Evolutionary conservation across 495 filamentous ascomycete species (phyloP).

Genomic region (Tuber borchii): DNA sequence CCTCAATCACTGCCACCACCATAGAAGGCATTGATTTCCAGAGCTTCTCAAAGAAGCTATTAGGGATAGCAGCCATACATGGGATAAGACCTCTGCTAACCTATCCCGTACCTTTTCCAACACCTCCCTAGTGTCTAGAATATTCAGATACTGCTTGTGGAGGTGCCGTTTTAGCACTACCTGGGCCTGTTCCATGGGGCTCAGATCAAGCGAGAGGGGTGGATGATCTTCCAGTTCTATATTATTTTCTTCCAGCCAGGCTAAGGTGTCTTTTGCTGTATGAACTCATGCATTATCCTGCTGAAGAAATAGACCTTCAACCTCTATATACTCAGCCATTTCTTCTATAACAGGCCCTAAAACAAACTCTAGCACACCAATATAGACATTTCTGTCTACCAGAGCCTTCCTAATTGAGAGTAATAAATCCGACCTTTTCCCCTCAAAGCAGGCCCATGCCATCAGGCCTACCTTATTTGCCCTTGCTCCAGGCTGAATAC

Average conservation of each 20-base stretch:
- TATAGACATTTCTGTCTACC: constrained; percentile 5
- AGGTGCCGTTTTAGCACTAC: constrained; percentile 26
- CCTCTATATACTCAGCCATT: neutral
- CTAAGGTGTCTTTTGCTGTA: constrained; percentile 20
- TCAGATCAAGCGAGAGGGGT: constrained; percentile 40
- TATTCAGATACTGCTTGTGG: constrained; percentile 15
- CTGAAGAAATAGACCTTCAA: constrained; percentile 12
- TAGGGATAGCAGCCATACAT: constrained; percentile 6
- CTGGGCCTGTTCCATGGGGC: constrained; percentile 42
- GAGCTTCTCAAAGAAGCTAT: constrained; percentile 5
- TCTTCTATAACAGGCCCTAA: neutral
- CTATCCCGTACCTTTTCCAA: neutral
- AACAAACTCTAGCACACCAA: neutral
- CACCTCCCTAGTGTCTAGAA: constrained; percentile 6
- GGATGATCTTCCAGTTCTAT: constrained; percentile 38
- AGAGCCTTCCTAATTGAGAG: constrained; percentile 12
- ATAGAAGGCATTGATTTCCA: neutral
- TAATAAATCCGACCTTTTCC: constrained; percentile 8
- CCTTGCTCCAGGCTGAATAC: constrained; percentile 17
- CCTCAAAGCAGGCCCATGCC: constrained; percentile 4
- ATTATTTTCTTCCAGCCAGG: constrained; percentile 23
- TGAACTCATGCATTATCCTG: constrained; percentile 38
- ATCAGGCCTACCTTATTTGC: neutral
- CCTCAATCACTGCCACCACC: neutral
- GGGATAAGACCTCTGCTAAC: neutral